Conservation (phyloP, 2,329 filamentous ascomycete species). For the Cordyceps farinosa region DNA sequence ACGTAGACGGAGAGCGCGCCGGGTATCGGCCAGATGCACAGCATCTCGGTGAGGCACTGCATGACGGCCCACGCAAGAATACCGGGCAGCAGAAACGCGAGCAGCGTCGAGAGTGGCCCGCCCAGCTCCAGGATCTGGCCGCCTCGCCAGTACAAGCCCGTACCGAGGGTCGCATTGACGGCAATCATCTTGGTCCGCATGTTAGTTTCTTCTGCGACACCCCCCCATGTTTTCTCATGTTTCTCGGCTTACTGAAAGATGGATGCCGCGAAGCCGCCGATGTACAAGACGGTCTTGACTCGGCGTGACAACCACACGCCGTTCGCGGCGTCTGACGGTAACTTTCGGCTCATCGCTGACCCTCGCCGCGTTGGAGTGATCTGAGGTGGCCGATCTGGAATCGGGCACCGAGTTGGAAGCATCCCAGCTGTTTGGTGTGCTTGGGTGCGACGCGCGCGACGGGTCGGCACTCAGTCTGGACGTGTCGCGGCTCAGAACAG, state of each 20-base stretch:
- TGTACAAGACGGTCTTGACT: conserved; percentile 19
- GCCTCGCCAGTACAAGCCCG: conserved; percentile 30
- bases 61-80: conserved; percentile 30
- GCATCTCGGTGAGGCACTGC: conserved; percentile 30
- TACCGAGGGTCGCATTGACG: conserved; percentile 28
- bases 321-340: conserved; percentile 12
- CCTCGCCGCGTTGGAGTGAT: background rate
- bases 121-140: conserved; percentile 29
- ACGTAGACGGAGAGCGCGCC: conserved; percentile 32
- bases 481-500: background rate
- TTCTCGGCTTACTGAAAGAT: conserved; percentile 24
- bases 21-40: conserved; percentile 32
- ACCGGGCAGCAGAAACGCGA: conserved; percentile 29
- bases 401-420: background rate
- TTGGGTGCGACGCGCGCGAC: background rate
- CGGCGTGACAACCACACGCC: conserved; percentile 20
- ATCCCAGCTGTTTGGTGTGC: background rate
- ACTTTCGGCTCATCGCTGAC: background rate
- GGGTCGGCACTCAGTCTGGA: background rate
- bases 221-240: background rate
- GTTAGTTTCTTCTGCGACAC: background rate
- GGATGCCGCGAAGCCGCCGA: conserved; percentile 26
- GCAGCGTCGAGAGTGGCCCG: conserved; percentile 26
- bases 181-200: conserved; percentile 26
- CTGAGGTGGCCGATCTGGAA: background rate